Evolutionary conservation across 2,329 filamentous ascomycete genomes (phyloP), one percentile per base, ranked within the genome.

Genomic region (Sporothrix euskadiensis): DNA sequence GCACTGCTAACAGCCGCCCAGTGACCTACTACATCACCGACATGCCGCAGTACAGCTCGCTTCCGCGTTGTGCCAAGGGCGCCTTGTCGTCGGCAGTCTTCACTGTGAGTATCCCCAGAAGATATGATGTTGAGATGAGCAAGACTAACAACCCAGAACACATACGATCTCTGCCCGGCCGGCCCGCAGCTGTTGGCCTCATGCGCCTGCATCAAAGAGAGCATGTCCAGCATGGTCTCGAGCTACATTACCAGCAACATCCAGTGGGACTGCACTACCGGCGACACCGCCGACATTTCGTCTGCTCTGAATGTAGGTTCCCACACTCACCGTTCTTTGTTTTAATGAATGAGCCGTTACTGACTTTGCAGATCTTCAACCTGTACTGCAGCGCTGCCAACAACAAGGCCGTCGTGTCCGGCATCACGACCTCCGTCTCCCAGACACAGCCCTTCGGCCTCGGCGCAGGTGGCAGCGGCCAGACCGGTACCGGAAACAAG

Each of bases 1-100:
- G 14, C 26, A 19, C 39, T 14, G 16, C 69, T 61, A 22, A 63
- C 26, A 26, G 26, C 72, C 41, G 16, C 39, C 1, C 41, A 85
- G 84, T 89, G 83, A 83, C 85, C 0, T 89, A 88, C 76, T 85
- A 87, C 73, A 84, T 88, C 73, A 87, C 86, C 1, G 87, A 83
- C 14, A 78, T 88, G 39, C 80, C 84, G 0, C 79, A 84, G 73
- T 88, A 80, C 74, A 82, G 80, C 57, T 81, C 82, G 0, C 80
- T 88, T 0, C 81, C 81, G 0, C 77, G 79, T 0, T 88, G 86
- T 71, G 86, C 85, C 0, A 81, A 83, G 72, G 79, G 76, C 0
- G 86, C 81, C 0, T 75, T 88, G 22, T 83, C 83, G 2, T 80
- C 81, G 59, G 84, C 80, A 4, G 77, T 87, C 2, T 78, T 82